Evolutionary conservation across 495 filamentous ascomycete genomes (phyloP), one percentile per base, ranked within the genome.

Genomic region (Penicillium malachiteum): DNA sequence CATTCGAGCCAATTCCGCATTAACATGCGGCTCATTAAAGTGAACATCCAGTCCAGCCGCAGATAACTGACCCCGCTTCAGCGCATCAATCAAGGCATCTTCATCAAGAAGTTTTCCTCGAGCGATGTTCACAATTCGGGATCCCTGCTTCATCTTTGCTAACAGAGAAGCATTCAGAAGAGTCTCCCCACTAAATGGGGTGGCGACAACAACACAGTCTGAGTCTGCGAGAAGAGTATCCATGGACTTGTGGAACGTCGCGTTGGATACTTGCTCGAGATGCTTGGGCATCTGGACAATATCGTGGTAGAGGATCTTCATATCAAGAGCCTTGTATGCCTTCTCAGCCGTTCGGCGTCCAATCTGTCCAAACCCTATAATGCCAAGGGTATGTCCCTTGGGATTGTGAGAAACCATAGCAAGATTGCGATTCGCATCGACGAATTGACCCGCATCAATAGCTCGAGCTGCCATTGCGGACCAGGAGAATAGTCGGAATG

Each of bases 111-210:
- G 72, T 37, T 75, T 81, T 5, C 88, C 87, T 30, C 87, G 76
- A n/a, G 87, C 87, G 42, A 90, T 84, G 57, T 91, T 90, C 33
- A 91, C 82, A 35, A 92, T 77, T 4, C 87, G 71, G 3, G 79
- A 69, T 1, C 87, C 88, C 1, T 50, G 63, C 61, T 81, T 83
- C 57, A 88, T 76, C 49, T 70, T 71, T 9, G 62, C 49, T 17
- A 92, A 64, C n/a, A 72, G 63, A 8, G 75, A 70, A 4, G 68
- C 53, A 12, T 76, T 77, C 33, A 92, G 72, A 35, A 92, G 53
- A 11, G 78, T 80, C 31, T 70, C 63, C 0, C 86, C 87, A 7
- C 74, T 78, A 35, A 84, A 84, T 3, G 87, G 86, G 2, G 85
- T 85, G 35, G 86, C 85, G 12, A 92, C 74, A 12, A 90, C 72